Percentiles rank a stretch among this genome's conserved stretches.
phyloP scores from a whole-genome alignment of 2,329 filamentous ascomycete species.

The Fusarium coffeatum region DNA sequence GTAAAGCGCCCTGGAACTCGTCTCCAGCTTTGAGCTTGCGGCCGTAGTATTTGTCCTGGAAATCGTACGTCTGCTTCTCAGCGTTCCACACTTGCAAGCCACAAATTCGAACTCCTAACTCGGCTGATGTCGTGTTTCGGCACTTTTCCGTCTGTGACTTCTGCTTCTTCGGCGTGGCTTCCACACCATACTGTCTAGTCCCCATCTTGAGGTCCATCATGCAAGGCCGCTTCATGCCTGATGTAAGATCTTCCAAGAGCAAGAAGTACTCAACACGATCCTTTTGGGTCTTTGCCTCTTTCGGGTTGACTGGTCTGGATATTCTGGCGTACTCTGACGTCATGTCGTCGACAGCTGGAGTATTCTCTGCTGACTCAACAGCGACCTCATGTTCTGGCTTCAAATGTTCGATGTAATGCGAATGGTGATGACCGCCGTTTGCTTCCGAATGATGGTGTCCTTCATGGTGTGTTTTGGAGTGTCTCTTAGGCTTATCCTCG shows the following conservation, averaged over 20 bases:
- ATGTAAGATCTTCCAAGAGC: slow-evolving; percentile 91
- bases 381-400: slow-evolving; percentile 50
- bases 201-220: slow-evolving; percentile 99
- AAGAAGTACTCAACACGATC: slow-evolving; percentile 91
- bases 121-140: slow-evolving; percentile 87
- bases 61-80: slow-evolving; percentile 84
- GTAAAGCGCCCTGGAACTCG: slow-evolving; percentile 90
- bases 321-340: slow-evolving; percentile 53
- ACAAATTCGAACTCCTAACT: slow-evolving; percentile 92
- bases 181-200: slow-evolving; percentile 94
- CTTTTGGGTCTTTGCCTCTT: slow-evolving; percentile 75
- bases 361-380: slow-evolving; percentile 52
- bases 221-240: slow-evolving; percentile 95
- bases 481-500: slow-evolving; percentile 34
- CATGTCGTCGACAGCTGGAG: slow-evolving; percentile 48
- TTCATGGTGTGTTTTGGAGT: slow-evolving; percentile 6
- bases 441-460: slow-evolving; percentile 9
- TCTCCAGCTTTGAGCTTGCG: slow-evolving; percentile 85
- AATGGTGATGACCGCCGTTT: slow-evolving; percentile 30
- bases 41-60: slow-evolving; percentile 98
- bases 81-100: slow-evolving; percentile 97
- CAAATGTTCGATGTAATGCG: slow-evolving; percentile 44
- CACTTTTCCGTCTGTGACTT: slow-evolving; percentile 94
- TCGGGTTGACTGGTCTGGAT: slow-evolving; percentile 76
- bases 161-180: slow-evolving; percentile 91